Percentiles rank a stretch among this genome's conserved stretches.
phyloP scores from a whole-genome alignment of 1,139 yeast species.

The Nakaseomyces glabratus region DNA sequence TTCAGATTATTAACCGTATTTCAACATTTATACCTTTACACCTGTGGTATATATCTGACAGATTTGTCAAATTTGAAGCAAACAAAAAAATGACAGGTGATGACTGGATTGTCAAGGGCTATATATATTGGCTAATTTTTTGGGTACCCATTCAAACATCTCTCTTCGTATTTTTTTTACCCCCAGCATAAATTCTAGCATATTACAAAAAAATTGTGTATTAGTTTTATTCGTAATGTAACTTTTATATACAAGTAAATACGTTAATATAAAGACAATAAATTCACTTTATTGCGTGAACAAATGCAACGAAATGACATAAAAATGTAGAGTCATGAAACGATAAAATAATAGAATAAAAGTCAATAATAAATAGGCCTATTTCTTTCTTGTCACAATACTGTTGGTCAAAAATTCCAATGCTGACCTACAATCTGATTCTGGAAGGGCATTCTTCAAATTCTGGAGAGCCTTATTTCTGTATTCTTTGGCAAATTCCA shows the following conservation, averaged over 20 bases:
- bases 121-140: constrained; percentile 38
- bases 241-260: no score
- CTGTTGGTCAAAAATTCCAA: constrained; percentile 77
- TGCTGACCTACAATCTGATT: constrained; percentile 83
- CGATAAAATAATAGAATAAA: no score
- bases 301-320: no score
- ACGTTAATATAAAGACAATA: no score
- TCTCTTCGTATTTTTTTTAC: constrained; percentile 57
- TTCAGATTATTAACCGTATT: constrained; percentile 76
- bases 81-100: constrained; percentile 14
- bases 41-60: constrained; percentile 59
- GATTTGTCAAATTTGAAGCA: constrained; percentile 17
- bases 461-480: constrained; percentile 68
- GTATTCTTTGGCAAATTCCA: constrained; percentile 66
- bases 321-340: no score
- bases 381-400: constrained; percentile 71
- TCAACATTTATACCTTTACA: constrained; percentile 67
- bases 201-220: not conserved
- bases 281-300: not conserved
- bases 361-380: no score
- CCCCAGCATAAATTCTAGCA: constrained; percentile 49
- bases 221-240: no score
- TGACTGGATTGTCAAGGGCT: constrained; percentile 24
- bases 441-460: constrained; percentile 61
- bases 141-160: constrained; percentile 55